Evolutionary conservation across 148 eudicot genomes (phyloP).

Genomic region (Pharnaceum exiguum): DNA sequence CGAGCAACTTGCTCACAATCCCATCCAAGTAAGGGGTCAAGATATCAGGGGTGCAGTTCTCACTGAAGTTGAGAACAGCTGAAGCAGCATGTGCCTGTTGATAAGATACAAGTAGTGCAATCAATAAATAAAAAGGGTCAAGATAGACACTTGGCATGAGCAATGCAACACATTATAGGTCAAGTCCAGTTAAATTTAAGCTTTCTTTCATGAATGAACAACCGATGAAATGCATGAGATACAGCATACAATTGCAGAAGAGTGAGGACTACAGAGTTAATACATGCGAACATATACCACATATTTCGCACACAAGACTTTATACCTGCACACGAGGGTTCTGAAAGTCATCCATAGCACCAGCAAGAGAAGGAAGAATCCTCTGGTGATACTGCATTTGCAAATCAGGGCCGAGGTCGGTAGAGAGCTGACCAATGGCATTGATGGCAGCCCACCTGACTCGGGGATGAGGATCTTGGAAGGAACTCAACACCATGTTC

Average conservation of each 20-base stretch:
- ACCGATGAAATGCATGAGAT: no score
- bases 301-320: no score
- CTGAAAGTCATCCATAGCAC: constrained; percentile 93
- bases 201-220: no score
- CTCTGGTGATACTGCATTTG: constrained; percentile 77
- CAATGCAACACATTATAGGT: no score
- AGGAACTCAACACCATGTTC: constrained; percentile 75
- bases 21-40: constrained; percentile 91
- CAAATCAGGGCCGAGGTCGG: constrained; percentile 94
- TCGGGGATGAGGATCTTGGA: constrained; percentile 91
- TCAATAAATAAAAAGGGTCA: not conserved
- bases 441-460: constrained; percentile 99
- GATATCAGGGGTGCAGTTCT: constrained; percentile 92
- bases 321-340: constrained; percentile 99
- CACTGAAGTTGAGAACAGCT: constrained; percentile 89
- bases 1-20: constrained; percentile 73
- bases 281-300: no score
- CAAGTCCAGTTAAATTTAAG: no score
- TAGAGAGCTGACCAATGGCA: constrained; percentile 92
- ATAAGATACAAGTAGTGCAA: not conserved
- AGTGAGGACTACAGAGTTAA: no score
- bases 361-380: constrained; percentile 81
- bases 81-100: constrained; percentile 96
- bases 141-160: no score
- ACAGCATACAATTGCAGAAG: no score